Evolutionary conservation across 2,329 filamentous ascomycete genomes (phyloP), one percentile per base, ranked within the genome.

Genomic region (Diaporthe capsici): DNA sequence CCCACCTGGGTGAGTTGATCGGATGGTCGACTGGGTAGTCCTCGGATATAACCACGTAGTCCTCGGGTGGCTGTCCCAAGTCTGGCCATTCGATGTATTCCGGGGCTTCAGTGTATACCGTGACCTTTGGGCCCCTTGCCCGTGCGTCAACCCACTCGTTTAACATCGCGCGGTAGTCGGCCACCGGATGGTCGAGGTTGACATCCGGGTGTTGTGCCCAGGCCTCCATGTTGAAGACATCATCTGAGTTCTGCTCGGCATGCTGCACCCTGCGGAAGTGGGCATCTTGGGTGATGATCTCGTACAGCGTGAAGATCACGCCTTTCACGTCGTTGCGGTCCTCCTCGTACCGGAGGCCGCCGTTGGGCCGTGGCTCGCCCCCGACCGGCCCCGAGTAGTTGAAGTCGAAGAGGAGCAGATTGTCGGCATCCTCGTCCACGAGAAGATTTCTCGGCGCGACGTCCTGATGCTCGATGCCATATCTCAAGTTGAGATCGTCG

Each of bases 401-500:
- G 73, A 85, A 85, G 78, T 86, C 84, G 60, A 85, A 84, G 2
- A 85, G 68, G 74, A 82, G 74, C 28, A 85, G 67, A 5, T 76
- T 73, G 67, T 84, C 78, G 39, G 81, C 83, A 9, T 72, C 58
- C 13, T 80, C 78, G 63, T 85, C 79, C 39, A 85, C 73, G 1
- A 85, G 70, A 7, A 86, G 78, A 74, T 86, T 86, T 51, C 82
- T 80, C 7, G 82, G 76, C 2, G 82, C 79, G 53, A 86, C 81
- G 72, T 85, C 84, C 75, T 84, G 81, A 77, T 86, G 84, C 60
- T 78, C 76, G 57, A 86, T 81, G 42, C 84, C 83, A 53, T 82
- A 77, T 55, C 79, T 72, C 10, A 85, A 78, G 73, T 86, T 85
- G 37, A 86, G 77, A 53, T 82, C 81, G 72, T 86, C 84, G 8